Evolutionary conservation across 257 asterid genomes (phyloP), one percentile per base, ranked within the genome.

Genomic region (Marsdenia floribunda): DNA sequence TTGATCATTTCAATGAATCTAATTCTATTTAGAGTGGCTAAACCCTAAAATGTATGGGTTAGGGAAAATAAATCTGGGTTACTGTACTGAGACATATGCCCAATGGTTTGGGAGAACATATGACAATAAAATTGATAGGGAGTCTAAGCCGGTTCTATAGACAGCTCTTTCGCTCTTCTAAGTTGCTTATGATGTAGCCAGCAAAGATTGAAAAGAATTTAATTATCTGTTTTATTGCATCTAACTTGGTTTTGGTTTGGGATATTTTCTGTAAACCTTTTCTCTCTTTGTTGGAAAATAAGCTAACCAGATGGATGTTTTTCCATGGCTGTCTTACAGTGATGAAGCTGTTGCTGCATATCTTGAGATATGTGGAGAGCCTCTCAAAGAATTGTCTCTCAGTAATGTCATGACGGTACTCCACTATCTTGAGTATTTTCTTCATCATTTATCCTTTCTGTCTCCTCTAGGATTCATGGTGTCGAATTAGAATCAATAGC

Each of bases 291-390:
- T 46, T 16, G 14, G 14, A 46, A 49, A 1, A 37, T 21, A 61
- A 47, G 58, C 44, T 42, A 35, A 63, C 26, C 10, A 61, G 55
- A 52, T 65, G 72, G 69, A 59, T 47, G 49, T 74, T 76, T 7
- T 67, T 53, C 29, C 59, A 46, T 78, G 72, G 68, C 85, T 58
- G 68, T 78, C 54, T 70, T 64, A 53, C 85, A 93, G 97, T 79
- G 98, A 93, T 82, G 97, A 88, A 90, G 98, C 94, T 79, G 80
- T 93, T 83, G 97, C 97, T 74, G 98, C 98, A 75, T 93, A 85
- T 75, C 86, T 93, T 71, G 97, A 93, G 84, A 86, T 87, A 71
- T 73, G 88, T 76, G 98, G 97, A 77, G 85, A 85, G 73, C 76
- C 78, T 70, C 75, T 91, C 80, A 90, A 80, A 74, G 91, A 87